Evolutionary conservation across 345 rosid genomes (phyloP).

Genomic region (Corchorus olitorius): DNA sequence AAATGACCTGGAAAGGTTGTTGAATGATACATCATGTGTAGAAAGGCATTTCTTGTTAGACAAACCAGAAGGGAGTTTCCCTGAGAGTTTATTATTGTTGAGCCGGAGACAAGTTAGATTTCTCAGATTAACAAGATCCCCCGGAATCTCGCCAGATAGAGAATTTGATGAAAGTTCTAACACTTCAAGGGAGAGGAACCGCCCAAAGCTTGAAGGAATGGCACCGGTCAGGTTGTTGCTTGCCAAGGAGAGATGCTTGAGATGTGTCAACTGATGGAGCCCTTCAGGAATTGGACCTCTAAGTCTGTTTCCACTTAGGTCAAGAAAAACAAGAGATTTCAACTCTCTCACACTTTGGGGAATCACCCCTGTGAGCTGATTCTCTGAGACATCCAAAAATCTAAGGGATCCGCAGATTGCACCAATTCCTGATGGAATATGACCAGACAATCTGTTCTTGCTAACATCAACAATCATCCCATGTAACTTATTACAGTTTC

Average conservation of each 20-base stretch:
- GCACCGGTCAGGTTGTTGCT: constrained; percentile 50
- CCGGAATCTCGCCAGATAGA: constrained; percentile 49
- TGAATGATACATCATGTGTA: constrained; percentile 46
- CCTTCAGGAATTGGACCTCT: constrained; percentile 49
- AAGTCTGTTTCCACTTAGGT: constrained; percentile 56
- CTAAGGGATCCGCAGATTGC: constrained; percentile 50
- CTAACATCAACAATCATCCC: constrained; percentile 49
- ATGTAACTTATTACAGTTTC: constrained; percentile 42
- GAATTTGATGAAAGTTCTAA: constrained; percentile 43
- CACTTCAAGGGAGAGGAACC: constrained; percentile 32
- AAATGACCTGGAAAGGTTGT: constrained; percentile 49
- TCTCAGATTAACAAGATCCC: constrained; percentile 38
- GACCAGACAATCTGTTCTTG: constrained; percentile 52
- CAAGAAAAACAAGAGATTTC: constrained; percentile 48
- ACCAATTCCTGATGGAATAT: constrained; percentile 49
- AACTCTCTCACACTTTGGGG: constrained; percentile 46
- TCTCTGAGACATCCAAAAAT: constrained; percentile 53
- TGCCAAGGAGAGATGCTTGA: constrained; percentile 47
- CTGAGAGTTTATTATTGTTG: constrained; percentile 51
- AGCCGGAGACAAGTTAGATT: constrained; percentile 50
- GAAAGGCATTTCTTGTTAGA: constrained; percentile 36
- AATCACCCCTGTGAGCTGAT: constrained; percentile 48
- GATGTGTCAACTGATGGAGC: constrained; percentile 41
- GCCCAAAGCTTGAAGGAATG: constrained; percentile 46
- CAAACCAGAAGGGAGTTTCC: constrained; percentile 48